Evolutionary conservation across 768 basidiomycete genomes (phyloP), one percentile per base, ranked within the genome.

Genomic region (Omphalotus guepiniiformis): DNA sequence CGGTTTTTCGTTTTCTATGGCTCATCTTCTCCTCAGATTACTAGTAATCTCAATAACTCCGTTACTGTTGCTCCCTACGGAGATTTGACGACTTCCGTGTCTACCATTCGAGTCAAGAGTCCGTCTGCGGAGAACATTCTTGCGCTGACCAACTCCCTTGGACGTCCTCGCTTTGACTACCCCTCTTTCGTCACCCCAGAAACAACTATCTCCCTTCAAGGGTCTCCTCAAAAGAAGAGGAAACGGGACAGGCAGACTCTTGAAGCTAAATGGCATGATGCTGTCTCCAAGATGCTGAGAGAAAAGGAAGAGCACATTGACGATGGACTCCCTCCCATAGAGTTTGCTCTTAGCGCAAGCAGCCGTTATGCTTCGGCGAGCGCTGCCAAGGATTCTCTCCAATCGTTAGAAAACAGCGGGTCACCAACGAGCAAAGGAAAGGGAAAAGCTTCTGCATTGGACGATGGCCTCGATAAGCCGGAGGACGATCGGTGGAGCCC

Each of bases 261-360:
- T 19, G 64, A 69, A 46, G 52, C 58, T 4, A 63, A 59, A 25
- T 85, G 82, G 82, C 56, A 63, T 15, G 60, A 58, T 25, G 83
- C 82, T 1, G 66, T 78, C 3, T 61, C 68, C 30, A 60, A 68
- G 15, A 70, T 80, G 66, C 60, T 74, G n/a, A 53, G 62, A 29
- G 72, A 65, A 4, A 64, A 72, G 9, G 58, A 67, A 23, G 70
- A 70, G 4, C 30, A 32, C 30, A 70, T 73, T 13, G 62, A 72
- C 18, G 76, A 80, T 42, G 77, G 74, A 22, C 58, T 82, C 35
- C 78, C 79, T 0, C 69, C 70, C 5, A 57, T 73, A 9, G 63
- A 53, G 42, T 53, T 59, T 46, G 56, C 62, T 15, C 52, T 56
- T 40, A 58, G 55, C 49, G 51, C 54, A 23, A 32, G 30, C 32